Percentiles rank a stretch among this genome's conserved stretches.
phyloP scores from a whole-genome alignment of 495 filamentous ascomycete genomes.

The Penicillium taxi region DNA sequence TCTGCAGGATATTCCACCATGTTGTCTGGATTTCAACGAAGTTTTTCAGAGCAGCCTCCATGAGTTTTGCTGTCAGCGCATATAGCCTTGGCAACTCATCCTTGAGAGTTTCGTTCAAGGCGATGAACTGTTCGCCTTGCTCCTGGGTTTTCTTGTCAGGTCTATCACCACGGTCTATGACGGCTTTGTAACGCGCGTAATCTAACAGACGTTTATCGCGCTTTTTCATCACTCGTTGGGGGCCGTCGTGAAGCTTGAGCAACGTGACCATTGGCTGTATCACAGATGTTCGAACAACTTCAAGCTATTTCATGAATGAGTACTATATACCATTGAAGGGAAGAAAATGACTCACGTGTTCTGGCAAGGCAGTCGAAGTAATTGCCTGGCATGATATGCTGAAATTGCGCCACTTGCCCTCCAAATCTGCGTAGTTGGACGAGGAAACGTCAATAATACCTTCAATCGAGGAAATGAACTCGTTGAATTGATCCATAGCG shows the following conservation, averaged over 20 bases:
- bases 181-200: slow-evolving; percentile 72
- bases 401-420: slow-evolving; percentile 85
- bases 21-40: slow-evolving; percentile 72
- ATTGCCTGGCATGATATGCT: slow-evolving; percentile 76
- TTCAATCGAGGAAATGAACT: slow-evolving; percentile 64
- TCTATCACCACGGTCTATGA: slow-evolving; percentile 70
- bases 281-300: slow-evolving; percentile 66
- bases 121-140: slow-evolving; percentile 75
- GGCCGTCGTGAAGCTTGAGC: slow-evolving; percentile 70
- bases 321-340: not conserved
- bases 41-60: slow-evolving; percentile 68
- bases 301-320: slow-evolving; percentile 44
- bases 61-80: slow-evolving; percentile 63
- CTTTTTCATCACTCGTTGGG: slow-evolving; percentile 81
- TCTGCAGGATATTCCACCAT: slow-evolving; percentile 73
- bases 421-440: slow-evolving; percentile 68
- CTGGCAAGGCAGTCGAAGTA: slow-evolving; percentile 63
- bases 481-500: slow-evolving; percentile 65
- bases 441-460: slow-evolving; percentile 49
- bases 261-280: slow-evolving; percentile 81
- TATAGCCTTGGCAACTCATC: slow-evolving; percentile 87
- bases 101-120: slow-evolving; percentile 85
- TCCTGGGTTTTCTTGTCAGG: slow-evolving; percentile 75
- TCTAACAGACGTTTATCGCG: slow-evolving; percentile 82
- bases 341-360: slow-evolving; percentile 61